phyloP scores from a whole-genome alignment of 371 early-diverging fungal species.

The Mortierella sp. region DNA sequence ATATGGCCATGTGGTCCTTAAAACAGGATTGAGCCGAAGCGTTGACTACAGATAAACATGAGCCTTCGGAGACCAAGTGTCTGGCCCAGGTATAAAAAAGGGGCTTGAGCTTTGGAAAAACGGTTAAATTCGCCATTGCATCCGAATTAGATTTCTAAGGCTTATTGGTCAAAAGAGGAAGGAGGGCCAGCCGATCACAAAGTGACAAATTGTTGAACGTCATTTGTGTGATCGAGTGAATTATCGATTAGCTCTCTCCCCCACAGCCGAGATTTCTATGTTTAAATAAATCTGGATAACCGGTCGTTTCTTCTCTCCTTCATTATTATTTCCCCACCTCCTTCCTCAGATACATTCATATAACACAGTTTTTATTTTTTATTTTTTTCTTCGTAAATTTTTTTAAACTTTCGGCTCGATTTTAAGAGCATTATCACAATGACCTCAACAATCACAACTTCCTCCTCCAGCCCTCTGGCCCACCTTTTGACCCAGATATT shows the following conservation, averaged over 20 bases:
- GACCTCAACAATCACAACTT: background rate
- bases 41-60: no score
- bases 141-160: background rate
- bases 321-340: no score
- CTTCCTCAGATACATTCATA: no score
- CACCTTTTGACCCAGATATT: slow-evolving; percentile 16
- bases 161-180: background rate
- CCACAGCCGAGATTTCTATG: no score
- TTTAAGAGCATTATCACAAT: background rate
- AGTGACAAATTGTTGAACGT: background rate
- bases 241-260: no score
- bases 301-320: no score
- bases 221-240: background rate
- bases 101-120: background rate
- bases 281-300: no score
- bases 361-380: background rate
- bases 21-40: no score
- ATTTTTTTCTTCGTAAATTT: background rate
- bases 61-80: no score
- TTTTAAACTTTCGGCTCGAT: slow-evolving; percentile 9
- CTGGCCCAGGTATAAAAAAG: no score
- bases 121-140: background rate
- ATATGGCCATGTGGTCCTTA: no score
- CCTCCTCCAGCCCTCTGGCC: slow-evolving; percentile 5
- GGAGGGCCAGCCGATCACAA: background rate